Conservation (phyloP, 1,284 basidiomycete species). For the Sporisorium scitamineum region DNA sequence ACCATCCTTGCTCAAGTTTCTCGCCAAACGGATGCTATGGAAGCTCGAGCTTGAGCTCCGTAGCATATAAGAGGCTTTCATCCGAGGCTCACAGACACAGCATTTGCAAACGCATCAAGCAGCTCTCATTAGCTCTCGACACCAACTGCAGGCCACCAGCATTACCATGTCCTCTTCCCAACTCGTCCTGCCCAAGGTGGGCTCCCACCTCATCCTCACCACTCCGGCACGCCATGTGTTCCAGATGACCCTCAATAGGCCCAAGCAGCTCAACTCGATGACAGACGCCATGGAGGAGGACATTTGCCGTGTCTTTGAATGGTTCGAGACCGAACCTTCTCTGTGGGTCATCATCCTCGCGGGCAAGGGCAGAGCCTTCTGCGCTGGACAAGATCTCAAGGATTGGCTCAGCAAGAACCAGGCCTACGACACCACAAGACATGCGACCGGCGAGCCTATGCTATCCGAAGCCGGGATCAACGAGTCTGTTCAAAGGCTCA, state of each 20-base stretch:
- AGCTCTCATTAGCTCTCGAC: background rate
- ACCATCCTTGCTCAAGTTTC: background rate
- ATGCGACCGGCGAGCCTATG: slow-evolving; percentile 41
- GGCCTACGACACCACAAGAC: slow-evolving; percentile 22
- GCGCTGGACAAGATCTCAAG: slow-evolving; percentile 72
- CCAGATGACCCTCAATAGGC: slow-evolving; percentile 80
- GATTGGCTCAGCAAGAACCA: slow-evolving; percentile 50
- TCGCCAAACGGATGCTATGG: background rate
- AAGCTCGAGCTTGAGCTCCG: background rate
- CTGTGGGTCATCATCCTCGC: slow-evolving; percentile 84
- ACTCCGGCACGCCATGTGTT: slow-evolving; percentile 71
- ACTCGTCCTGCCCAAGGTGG: slow-evolving; percentile 50
- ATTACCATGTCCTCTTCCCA: slow-evolving; percentile 24
- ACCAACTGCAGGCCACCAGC: background rate
- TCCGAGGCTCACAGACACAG: background rate
- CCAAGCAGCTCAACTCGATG: slow-evolving; percentile 80
- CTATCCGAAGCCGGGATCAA: slow-evolving; percentile 35
- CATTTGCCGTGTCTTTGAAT: slow-evolving; percentile 76
- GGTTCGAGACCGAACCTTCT: slow-evolving; percentile 80
- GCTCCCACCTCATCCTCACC: slow-evolving; percentile 55
- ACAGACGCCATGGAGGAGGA: slow-evolving; percentile 73
- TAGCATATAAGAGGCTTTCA: background rate
- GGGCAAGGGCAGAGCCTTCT: slow-evolving; percentile 81
- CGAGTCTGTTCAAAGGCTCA: slow-evolving; percentile 29
- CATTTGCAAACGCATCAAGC: background rate